phyloP scores from a whole-genome alignment of 768 basidiomycete genomes.

The Boletus speciosus region DNA sequence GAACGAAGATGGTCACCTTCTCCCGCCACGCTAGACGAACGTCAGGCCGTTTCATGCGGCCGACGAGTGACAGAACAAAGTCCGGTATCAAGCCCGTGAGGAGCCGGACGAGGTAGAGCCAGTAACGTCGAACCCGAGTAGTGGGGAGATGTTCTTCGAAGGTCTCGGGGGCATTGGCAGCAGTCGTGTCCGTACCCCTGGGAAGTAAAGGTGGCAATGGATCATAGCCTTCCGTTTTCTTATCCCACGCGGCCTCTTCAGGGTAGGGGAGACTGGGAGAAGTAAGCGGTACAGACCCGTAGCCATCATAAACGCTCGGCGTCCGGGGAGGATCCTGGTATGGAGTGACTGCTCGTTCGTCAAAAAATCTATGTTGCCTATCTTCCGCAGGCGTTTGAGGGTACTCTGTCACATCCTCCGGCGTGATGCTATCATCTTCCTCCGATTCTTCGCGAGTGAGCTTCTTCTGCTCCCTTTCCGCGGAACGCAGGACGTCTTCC shows the following conservation, averaged over 20 bases:
- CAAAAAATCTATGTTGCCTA: constrained; percentile 31
- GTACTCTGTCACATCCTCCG: constrained; percentile 40
- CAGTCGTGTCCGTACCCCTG: constrained; percentile 38
- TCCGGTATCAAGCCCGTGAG: constrained; percentile 55
- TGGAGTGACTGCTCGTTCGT: constrained; percentile 28
- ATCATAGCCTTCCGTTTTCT: constrained; percentile 35
- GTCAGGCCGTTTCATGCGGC: constrained; percentile 67
- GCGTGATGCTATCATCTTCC: constrained; percentile 45
- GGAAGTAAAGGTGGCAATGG: constrained; percentile 30
- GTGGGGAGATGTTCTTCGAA: constrained; percentile 56
- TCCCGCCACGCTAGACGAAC: constrained; percentile 68
- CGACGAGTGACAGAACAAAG: constrained; percentile 46
- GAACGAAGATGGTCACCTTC: constrained; percentile 59
- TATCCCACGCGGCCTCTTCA: constrained; percentile 43
- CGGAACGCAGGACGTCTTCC: constrained; percentile 52
- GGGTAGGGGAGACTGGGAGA: constrained; percentile 29
- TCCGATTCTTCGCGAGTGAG: constrained; percentile 38
- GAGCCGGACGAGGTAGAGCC: constrained; percentile 54
- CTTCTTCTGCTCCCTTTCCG: constrained; percentile 49
- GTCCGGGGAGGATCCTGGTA: constrained; percentile 31
- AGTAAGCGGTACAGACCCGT: constrained; percentile 18
- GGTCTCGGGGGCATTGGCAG: constrained; percentile 42
- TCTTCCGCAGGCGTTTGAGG: constrained; percentile 31
- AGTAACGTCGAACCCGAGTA: constrained; percentile 52
- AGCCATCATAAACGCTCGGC: constrained; percentile 26